Conservation (phyloP, 2,329 filamentous ascomycete species). For the Colletotrichum sublineola region DNA sequence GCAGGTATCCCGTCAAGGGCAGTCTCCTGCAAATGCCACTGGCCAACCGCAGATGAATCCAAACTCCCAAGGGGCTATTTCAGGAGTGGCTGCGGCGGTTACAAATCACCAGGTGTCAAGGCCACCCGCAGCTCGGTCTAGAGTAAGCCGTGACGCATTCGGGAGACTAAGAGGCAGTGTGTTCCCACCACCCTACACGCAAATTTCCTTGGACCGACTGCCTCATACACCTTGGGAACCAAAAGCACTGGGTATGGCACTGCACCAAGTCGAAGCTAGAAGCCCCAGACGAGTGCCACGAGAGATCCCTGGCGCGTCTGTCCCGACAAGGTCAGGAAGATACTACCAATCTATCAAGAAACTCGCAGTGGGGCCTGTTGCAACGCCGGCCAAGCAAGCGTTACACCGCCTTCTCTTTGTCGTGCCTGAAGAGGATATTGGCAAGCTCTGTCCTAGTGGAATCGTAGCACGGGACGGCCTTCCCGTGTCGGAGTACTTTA, state of each 20-base stretch:
- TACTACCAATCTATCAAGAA: conserved; percentile 71
- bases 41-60: neutral
- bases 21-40: neutral
- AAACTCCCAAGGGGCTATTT: neutral
- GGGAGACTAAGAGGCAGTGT: conserved; percentile 41
- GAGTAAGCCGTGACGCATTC: conserved; percentile 1
- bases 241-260: conserved; percentile 56
- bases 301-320: conserved; percentile 10
- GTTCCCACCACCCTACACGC: conserved; percentile 43
- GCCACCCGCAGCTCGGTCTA: neutral
- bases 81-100: neutral
- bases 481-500: conserved; percentile 56
- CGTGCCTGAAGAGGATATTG: conserved; percentile 54
- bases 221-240: conserved; percentile 58
- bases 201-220: conserved; percentile 51
- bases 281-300: conserved; percentile 62
- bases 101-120: neutral
- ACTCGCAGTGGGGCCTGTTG: conserved; percentile 63
- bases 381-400: conserved; percentile 51
- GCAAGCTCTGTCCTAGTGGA: conserved; percentile 52
- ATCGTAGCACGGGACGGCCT: conserved; percentile 48
- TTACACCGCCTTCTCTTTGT: conserved; percentile 63
- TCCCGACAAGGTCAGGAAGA: conserved; percentile 47
- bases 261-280: conserved; percentile 62
- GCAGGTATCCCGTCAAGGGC: conserved; percentile 2